phyloP scores from a whole-genome alignment of 768 basidiomycete genomes.

The Candolleomyces eurysporus region DNA sequence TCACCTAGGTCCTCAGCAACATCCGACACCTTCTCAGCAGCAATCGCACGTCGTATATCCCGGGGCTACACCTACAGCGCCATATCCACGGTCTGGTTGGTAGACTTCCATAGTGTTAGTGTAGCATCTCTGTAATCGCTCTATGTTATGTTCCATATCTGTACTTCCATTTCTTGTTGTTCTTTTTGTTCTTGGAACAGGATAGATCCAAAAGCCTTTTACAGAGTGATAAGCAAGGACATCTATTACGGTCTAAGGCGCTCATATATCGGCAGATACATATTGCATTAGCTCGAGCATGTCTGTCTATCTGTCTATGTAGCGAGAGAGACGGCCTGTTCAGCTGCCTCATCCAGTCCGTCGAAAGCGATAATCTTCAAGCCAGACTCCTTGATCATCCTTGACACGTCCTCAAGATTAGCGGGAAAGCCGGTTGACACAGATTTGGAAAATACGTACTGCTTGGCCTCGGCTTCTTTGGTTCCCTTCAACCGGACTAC shows the following conservation, averaged over 20 bases:
- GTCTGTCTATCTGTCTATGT: constrained; percentile 27
- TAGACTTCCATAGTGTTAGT: constrained; percentile 25
- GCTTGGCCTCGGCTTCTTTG: constrained; percentile 93
- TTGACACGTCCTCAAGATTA: constrained; percentile 31
- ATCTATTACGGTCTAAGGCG: neutral
- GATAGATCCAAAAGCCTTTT: too few relatives aligned
- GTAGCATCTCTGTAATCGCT: constrained; percentile 18
- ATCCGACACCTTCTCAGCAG: constrained; percentile 27
- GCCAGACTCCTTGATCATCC: constrained; percentile 92
- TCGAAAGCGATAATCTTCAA: constrained; percentile 94
- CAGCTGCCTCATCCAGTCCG: constrained; percentile 87
- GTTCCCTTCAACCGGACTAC: constrained; percentile 97
- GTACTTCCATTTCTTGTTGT: constrained; percentile 33
- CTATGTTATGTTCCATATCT: constrained; percentile 32
- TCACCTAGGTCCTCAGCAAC: constrained; percentile 41
- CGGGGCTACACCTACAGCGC: constrained; percentile 24
- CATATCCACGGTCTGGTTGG: constrained; percentile 51
- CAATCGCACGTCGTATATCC: constrained; percentile 38
- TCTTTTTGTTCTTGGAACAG: too few relatives aligned
- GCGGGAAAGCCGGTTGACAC: neutral
- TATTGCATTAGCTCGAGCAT: too few relatives aligned
- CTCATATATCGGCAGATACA: neutral
- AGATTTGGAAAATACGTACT: constrained; percentile 49
- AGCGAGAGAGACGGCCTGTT: constrained; percentile 73
- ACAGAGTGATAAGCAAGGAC: too few relatives aligned